Percentiles rank a stretch among this genome's conserved stretches.
These are phyloP conservation scores for Cryptomeria japonica DNA, from an alignment of 75 land plant genomes.

Conservation along the genomic window DNA sequence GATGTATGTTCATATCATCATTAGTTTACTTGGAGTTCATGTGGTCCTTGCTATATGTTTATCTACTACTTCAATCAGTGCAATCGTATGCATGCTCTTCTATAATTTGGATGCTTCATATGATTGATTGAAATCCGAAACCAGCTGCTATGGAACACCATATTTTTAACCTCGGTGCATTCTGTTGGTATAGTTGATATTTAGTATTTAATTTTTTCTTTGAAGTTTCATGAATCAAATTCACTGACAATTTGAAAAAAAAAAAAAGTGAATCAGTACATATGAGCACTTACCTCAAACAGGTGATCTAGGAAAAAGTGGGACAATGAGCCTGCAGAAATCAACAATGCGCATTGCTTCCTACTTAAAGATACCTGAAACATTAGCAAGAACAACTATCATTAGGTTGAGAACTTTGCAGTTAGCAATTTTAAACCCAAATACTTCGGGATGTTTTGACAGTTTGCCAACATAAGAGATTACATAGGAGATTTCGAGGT, in stretches of 20 bases:
- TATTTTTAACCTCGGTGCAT: not conserved
- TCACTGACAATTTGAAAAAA: not conserved
- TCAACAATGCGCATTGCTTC: conserved; percentile 55
- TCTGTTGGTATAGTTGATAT: not conserved
- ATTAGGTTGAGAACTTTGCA: not conserved
- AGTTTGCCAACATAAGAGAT: not conserved
- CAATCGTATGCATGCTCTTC: not conserved
- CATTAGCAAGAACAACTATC: not conserved
- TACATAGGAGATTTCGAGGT: not conserved
- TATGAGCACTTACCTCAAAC: conserved; percentile 57
- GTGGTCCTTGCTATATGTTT: not conserved
- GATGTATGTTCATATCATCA: not conserved
- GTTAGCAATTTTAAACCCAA: not conserved
- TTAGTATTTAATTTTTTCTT: not conserved
- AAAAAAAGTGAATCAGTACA: not conserved
- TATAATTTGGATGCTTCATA: not conserved
- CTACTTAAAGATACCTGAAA: conserved; percentile 47
- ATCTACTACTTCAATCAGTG: not conserved
- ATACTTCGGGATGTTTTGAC: not conserved
- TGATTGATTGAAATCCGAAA: not conserved
- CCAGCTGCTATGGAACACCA: not conserved
- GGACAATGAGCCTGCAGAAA: conserved; percentile 69
- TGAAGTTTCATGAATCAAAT: not conserved
- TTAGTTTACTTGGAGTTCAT: not conserved
- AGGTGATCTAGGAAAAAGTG: conserved; percentile 82